Conservation (phyloP, 2,329 filamentous ascomycete species). For the Colletotrichum graminicola region DNA sequence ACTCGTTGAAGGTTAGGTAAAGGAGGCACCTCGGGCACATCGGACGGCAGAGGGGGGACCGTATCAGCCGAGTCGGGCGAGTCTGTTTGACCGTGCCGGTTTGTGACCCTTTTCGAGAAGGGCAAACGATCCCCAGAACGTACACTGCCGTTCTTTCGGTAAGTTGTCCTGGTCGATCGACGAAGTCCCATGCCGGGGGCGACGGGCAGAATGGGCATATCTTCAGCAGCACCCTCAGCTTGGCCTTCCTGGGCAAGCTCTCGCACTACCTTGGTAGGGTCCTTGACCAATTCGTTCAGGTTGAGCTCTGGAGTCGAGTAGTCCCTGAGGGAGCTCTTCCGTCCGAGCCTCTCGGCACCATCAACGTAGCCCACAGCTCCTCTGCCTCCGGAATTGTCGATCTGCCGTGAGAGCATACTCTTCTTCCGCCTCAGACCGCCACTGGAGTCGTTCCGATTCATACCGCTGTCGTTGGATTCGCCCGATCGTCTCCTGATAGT, state of each 20-base stretch:
- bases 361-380: constrained; percentile 78
- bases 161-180: constrained; percentile 91
- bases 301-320: constrained; percentile 71
- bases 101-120: constrained; percentile 78
- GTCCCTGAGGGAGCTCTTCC: constrained; percentile 74
- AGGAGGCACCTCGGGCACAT: constrained; percentile 57
- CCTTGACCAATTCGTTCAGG: constrained; percentile 85
- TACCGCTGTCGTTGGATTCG: constrained; percentile 69
- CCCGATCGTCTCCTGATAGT: constrained; percentile 88
- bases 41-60: constrained; percentile 52
- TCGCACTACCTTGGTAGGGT: constrained; percentile 78
- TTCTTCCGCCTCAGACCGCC: constrained; percentile 83
- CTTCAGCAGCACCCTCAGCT: constrained; percentile 66
- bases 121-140: constrained; percentile 81
- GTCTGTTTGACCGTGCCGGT: constrained; percentile 69
- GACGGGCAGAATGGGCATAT: constrained; percentile 87
- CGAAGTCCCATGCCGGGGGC: constrained; percentile 84
- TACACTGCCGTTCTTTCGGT: constrained; percentile 86
- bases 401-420: constrained; percentile 94
- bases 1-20: constrained; percentile 68
- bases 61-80: constrained; percentile 54
- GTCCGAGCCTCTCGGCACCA: constrained; percentile 83
- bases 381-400: constrained; percentile 76
- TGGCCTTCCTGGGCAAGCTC: constrained; percentile 72
- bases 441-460: constrained; percentile 66